phyloP scores from a whole-genome alignment of 768 basidiomycete genomes.

The Trametes villosa region DNA sequence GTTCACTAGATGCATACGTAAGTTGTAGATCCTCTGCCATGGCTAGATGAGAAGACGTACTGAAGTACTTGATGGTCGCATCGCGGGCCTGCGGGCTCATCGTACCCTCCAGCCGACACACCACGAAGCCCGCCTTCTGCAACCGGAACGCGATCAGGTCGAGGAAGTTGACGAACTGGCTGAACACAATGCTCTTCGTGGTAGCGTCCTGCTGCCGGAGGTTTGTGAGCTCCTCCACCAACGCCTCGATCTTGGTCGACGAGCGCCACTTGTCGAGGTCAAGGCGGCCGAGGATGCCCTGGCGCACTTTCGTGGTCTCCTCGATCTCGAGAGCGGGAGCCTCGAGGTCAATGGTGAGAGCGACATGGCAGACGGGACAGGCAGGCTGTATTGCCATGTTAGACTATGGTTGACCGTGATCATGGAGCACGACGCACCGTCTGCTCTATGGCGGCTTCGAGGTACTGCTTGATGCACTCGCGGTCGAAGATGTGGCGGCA shows the following conservation, averaged over 20 bases:
- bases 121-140: constrained; percentile 90
- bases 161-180: constrained; percentile 91
- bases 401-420: not conserved
- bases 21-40: not conserved
- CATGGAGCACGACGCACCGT: constrained; percentile 47
- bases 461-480: constrained; percentile 93
- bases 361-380: constrained; percentile 93
- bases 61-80: constrained; percentile 93
- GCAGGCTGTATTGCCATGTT: constrained; percentile 58
- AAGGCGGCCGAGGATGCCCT: constrained; percentile 92
- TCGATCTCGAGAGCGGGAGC: constrained; percentile 88
- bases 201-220: constrained; percentile 83
- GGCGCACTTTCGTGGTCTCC: constrained; percentile 58
- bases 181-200: constrained; percentile 96
- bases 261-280: constrained; percentile 91
- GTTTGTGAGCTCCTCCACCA: constrained; percentile 91
- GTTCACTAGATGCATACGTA: constrained; percentile 62
- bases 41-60: constrained; percentile 47
- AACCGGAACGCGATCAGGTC: constrained; percentile 93
- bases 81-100: constrained; percentile 98
- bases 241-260: constrained; percentile 96
- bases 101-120: constrained; percentile 93
- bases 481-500: constrained; percentile 96
- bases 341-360: constrained; percentile 94
- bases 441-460: constrained; percentile 72